A percentile compares a stretch with the other conserved stretches of the same genome.
phyloP scores from a whole-genome alignment of 1,139 yeast genomes.

The Suhomyces atakaporum region DNA sequence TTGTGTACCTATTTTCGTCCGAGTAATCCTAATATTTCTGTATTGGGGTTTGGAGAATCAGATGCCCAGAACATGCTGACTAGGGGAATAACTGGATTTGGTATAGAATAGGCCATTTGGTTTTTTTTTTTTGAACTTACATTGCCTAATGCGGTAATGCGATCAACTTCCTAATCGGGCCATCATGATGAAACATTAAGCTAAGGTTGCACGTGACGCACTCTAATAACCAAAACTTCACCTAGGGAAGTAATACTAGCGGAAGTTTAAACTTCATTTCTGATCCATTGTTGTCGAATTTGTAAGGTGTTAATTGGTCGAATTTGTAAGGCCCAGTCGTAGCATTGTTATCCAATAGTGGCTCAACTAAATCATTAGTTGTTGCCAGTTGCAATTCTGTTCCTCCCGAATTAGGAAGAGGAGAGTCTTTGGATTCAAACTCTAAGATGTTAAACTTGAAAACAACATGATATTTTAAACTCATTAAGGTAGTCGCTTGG shows the following conservation, averaged over 20 bases:
- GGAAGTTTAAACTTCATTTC: conserved; percentile 37
- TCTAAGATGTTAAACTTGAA: conserved; percentile 41
- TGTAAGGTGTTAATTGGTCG: conserved; percentile 22
- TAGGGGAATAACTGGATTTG: conserved; percentile 6
- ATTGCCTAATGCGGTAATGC: conserved; percentile 11
- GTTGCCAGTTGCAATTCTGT: no score
- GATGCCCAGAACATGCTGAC: conserved; percentile 1
- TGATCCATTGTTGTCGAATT: conserved; percentile 32
- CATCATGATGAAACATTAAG: neutral
- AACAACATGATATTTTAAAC: conserved; percentile 39
- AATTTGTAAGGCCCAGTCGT: conserved; percentile 2
- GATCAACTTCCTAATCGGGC: conserved; percentile 7
- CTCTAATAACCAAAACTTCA: neutral
- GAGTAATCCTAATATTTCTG: conserved; percentile 1
- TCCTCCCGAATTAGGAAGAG: no score
- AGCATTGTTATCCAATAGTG: neutral
- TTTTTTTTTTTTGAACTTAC: conserved; percentile 1
- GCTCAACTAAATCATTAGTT: neutral
- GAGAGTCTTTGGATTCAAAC: conserved; percentile 16
- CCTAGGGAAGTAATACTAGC: conserved; percentile 11
- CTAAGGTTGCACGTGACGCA: conserved; percentile 2
- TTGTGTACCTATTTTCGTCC: neutral
- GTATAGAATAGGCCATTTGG: conserved; percentile 4
- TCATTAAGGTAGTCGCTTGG: conserved; percentile 39
- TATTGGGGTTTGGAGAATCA: conserved; percentile 1